Percentiles rank a stretch among this genome's conserved stretches.
phyloP scores from a whole-genome alignment of 208 protist species.

The Leishmania amazonensis region DNA sequence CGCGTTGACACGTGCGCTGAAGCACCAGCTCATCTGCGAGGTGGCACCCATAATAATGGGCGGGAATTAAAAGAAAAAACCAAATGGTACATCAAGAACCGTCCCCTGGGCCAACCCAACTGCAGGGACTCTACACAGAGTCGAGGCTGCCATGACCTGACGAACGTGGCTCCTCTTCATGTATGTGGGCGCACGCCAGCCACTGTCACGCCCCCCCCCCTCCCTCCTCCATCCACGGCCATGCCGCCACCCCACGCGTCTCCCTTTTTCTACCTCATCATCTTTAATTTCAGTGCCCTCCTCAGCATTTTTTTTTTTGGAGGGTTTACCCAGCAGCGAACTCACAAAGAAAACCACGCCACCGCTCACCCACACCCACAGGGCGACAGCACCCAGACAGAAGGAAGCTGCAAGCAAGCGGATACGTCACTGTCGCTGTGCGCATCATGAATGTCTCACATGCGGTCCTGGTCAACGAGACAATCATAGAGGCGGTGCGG shows the following conservation, averaged over 20 bases:
- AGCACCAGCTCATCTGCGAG: not conserved
- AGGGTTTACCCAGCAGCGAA: not conserved
- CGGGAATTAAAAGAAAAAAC: not conserved
- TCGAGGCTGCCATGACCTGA: not conserved
- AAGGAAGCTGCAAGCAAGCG: not conserved
- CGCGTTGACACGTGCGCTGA: not conserved
- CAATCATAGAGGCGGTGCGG: constrained; percentile 24
- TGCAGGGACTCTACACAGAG: not conserved
- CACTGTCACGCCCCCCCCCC: too few species aligned
- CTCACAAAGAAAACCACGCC: not conserved
- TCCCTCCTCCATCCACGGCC: too few species aligned
- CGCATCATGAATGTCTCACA: not conserved
- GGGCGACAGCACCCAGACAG: not conserved
- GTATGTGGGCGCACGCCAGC: too few species aligned
- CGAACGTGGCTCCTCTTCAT: not conserved
- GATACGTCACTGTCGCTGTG: not conserved
- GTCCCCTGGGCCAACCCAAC: not conserved
- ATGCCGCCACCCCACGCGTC: too few species aligned
- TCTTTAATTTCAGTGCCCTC: not conserved
- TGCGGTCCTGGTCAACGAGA: constrained; percentile 17
- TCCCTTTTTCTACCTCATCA: too few species aligned
- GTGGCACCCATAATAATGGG: too few species aligned
- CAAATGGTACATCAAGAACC: not conserved
- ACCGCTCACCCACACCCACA: not conserved
- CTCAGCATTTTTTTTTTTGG: not conserved